phyloP scores from a whole-genome alignment of 2,329 filamentous ascomycete species.

The Cladophialophora yegresii region DNA sequence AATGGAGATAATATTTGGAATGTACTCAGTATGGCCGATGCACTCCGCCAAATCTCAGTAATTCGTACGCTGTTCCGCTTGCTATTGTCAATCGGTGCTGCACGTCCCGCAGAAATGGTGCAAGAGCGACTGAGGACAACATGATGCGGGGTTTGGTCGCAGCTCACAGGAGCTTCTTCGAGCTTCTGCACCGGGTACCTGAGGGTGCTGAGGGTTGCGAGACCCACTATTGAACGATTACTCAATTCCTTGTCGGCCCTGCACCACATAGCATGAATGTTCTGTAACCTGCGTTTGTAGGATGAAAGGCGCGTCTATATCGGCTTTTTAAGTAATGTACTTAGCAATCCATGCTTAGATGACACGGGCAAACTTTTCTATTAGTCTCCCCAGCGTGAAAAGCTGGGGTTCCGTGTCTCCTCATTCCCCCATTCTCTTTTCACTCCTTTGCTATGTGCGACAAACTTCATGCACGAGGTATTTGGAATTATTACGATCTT shows the following conservation, averaged over 20 bases:
- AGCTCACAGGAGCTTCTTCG: conserved; percentile 1
- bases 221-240: neutral
- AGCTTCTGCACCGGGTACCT: neutral
- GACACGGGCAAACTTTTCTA: neutral
- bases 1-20: conserved; percentile 23
- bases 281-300: neutral
- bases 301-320: neutral
- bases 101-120: neutral
- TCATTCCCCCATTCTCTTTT: neutral
- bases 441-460: neutral
- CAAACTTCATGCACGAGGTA: neutral
- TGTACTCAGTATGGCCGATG: conserved; percentile 1
- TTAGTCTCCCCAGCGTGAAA: neutral
- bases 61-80: neutral
- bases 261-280: neutral
- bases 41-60: neutral
- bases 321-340: neutral
- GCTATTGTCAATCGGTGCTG: neutral
- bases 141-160: neutral
- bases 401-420: neutral
- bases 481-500: conserved; percentile 2
- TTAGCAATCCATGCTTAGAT: neutral
- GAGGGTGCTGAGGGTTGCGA: neutral
- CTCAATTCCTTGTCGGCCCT: neutral
- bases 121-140: neutral